These are phyloP conservation scores for Phytophthora rubi DNA, from an alignment of 352 stramenopile genomes.

Conservation along the genomic window DNA sequence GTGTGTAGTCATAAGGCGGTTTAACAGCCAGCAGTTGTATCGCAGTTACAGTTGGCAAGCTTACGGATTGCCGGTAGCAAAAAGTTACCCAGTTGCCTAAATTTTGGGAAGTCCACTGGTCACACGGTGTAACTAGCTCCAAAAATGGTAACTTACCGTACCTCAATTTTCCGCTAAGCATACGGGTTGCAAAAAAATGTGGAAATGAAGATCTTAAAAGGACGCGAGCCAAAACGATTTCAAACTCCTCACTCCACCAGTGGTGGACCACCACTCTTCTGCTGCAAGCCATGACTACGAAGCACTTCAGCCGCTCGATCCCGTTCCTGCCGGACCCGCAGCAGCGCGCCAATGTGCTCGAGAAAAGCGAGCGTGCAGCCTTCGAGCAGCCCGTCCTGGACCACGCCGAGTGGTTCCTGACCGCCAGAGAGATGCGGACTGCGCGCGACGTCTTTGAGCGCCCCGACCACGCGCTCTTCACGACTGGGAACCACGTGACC, in stretches of 20 bases:
- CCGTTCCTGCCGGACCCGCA: slow-evolving; percentile 13
- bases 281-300: neutral
- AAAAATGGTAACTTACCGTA: too few species aligned
- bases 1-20: neutral
- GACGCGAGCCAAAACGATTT: neutral
- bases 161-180: too few species aligned
- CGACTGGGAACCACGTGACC: slow-evolving; percentile 47
- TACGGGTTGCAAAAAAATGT: too few species aligned
- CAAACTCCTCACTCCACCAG: neutral
- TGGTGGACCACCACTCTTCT: neutral
- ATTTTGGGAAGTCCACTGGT: too few species aligned
- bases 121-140: too few species aligned
- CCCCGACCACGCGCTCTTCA: slow-evolving; percentile 37
- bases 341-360: slow-evolving; percentile 8
- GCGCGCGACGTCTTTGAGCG: slow-evolving; percentile 43
- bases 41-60: neutral
- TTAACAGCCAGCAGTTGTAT: neutral
- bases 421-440: slow-evolving; percentile 45
- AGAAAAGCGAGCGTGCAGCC: slow-evolving; percentile 5
- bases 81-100: too few species aligned
- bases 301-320: slow-evolving; percentile 12
- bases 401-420: slow-evolving; percentile 57
- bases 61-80: too few species aligned
- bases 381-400: slow-evolving; percentile 48
- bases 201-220: neutral